These are phyloP conservation scores for Pycnococcus provasolii DNA, from an alignment of 139 green algal species.

Conservation along the genomic window DNA sequence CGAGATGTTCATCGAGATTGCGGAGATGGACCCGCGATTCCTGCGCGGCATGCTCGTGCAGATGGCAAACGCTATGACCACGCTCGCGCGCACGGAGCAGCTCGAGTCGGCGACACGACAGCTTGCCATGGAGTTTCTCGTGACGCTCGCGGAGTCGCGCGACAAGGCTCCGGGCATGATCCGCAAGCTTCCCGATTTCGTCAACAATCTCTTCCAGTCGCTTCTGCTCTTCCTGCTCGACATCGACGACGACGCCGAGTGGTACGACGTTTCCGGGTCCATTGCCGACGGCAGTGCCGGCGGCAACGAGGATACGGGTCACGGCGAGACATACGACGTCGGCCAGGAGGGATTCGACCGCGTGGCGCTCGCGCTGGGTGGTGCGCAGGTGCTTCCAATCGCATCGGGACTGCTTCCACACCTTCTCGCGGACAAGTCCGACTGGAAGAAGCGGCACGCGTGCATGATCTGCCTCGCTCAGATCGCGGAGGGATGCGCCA, in stretches of 20 bases:
- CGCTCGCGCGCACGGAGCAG: constrained; percentile 37
- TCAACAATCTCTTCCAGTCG: constrained; percentile 66
- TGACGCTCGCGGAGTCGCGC: constrained; percentile 85
- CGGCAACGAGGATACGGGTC: constrained; percentile 53
- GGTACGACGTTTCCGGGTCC: too few relatives aligned
- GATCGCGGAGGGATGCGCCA: constrained; percentile 92
- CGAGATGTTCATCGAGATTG: constrained; percentile 87
- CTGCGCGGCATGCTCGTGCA: constrained; percentile 66
- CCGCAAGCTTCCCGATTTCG: constrained; percentile 78
- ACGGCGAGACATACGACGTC: constrained; percentile 52
- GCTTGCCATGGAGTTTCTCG: constrained; percentile 82
- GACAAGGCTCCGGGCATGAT: constrained; percentile 88
- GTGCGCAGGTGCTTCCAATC: constrained; percentile 73
- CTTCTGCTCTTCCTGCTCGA: constrained; percentile 81
- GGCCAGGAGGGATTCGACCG: constrained; percentile 86
- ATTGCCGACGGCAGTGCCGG: too few relatives aligned
- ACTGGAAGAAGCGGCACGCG: constrained; percentile 87
- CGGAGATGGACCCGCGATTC: constrained; percentile 80
- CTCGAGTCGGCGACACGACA: constrained; percentile 54
- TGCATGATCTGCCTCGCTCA: constrained; percentile 72
- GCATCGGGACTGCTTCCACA: constrained; percentile 55
- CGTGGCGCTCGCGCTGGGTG: constrained; percentile 75
- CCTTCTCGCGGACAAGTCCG: constrained; percentile 55
- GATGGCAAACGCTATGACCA: constrained; percentile 74
- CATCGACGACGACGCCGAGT: constrained; percentile 79